These are phyloP conservation scores for Mycosphaerelloides madeirae DNA, from an alignment of 2,329 filamentous ascomycete genomes.

Conservation along the genomic window DNA sequence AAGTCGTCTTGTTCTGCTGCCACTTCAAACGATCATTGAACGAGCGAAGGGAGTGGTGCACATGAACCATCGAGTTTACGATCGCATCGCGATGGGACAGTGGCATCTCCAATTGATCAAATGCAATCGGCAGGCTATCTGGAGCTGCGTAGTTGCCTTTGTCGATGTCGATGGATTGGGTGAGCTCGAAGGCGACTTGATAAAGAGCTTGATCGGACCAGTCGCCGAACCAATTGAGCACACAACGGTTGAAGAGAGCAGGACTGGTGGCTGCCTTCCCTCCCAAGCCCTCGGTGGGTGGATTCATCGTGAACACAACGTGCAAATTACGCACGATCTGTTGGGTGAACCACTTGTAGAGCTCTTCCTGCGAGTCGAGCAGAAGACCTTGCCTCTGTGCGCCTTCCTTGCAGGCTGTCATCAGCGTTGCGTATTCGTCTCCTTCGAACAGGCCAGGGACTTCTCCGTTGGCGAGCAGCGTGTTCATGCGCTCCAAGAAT, in stretches of 20 bases:
- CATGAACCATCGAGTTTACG: constrained; percentile 97
- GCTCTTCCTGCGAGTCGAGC: constrained; percentile 93
- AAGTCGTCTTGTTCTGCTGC: constrained; percentile 89
- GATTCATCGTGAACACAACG: constrained; percentile 99
- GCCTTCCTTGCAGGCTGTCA: constrained; percentile 98
- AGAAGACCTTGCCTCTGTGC: constrained; percentile 92
- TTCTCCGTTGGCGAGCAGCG: constrained; percentile 95
- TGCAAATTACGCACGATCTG: constrained; percentile 99
- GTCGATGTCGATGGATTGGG: constrained; percentile 92
- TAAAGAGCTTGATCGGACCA: constrained; percentile 99
- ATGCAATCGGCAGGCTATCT: constrained; percentile 88
- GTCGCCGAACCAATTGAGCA: constrained; percentile 99
- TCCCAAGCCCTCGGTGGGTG: constrained; percentile 86
- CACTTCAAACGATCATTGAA: constrained; percentile 86
- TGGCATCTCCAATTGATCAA: constrained; percentile 76
- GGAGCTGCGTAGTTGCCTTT: constrained; percentile 78
- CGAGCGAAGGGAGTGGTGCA: constrained; percentile 86
- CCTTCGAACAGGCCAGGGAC: constrained; percentile 97
- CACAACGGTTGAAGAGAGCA: constrained; percentile 97
- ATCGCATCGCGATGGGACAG: constrained; percentile 87
- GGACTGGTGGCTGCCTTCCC: constrained; percentile 97
- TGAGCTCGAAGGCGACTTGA: constrained; percentile 94
- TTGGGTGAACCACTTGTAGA: constrained; percentile 99
- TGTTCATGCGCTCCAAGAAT: constrained; percentile 99
- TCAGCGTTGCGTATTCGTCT: constrained; percentile 96